phyloP scores from a whole-genome alignment of 768 basidiomycete species.

The Sarcodon aspratus region DNA sequence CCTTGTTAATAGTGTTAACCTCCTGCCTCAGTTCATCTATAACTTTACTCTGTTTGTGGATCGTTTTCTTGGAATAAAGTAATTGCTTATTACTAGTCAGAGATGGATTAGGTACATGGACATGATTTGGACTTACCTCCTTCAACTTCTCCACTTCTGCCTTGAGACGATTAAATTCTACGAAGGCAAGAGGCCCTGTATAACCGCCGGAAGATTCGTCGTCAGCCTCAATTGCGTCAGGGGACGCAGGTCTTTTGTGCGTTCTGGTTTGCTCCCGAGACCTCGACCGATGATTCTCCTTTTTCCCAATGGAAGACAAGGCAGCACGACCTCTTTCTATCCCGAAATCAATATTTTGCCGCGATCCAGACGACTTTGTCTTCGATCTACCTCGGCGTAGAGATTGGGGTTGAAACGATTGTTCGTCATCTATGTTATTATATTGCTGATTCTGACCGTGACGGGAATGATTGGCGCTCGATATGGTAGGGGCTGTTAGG shows the following conservation, averaged over 20 bases:
- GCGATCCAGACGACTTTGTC: conserved; percentile 4
- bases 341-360: conserved; percentile 7
- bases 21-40: conserved; percentile 17
- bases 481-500: not conserved
- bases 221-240: conserved; percentile 18
- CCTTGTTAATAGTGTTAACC: conserved; percentile 9
- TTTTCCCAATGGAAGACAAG: conserved; percentile 4
- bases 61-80: conserved; percentile 12
- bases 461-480: not conserved
- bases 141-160: conserved; percentile 14
- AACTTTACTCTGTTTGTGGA: conserved; percentile 15
- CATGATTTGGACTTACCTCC: conserved; percentile 9
- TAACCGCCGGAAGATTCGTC: conserved; percentile 9
- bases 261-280: conserved; percentile 18
- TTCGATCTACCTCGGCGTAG: conserved; percentile 1
- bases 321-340: conserved; percentile 6
- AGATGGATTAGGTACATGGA: not conserved
- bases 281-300: conserved; percentile 23
- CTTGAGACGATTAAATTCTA: conserved; percentile 12
- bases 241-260: conserved; percentile 12
- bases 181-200: conserved; percentile 1
- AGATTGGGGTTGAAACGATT: not conserved
- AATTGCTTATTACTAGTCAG: conserved; percentile 7
- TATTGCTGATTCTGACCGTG: not conserved
- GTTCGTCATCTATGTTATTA: conserved; percentile 1